Evolutionary conservation across 805 yeast species (phyloP).

Genomic region (Debaryomyces hansenii): DNA sequence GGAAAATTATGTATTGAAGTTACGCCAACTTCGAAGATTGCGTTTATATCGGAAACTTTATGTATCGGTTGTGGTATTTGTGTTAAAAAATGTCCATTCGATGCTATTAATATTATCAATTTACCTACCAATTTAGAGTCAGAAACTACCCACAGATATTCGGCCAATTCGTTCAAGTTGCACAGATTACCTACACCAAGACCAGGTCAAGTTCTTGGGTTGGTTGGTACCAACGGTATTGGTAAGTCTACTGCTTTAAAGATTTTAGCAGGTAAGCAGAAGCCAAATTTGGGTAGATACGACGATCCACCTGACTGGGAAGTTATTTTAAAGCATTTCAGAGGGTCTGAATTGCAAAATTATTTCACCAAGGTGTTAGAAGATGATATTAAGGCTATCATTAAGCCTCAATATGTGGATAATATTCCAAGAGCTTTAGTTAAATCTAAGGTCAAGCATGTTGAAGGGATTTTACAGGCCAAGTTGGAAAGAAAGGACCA

Average conservation of each 20-base stretch:
- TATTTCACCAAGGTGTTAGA: constrained; percentile 92
- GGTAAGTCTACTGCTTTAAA: constrained; percentile 97
- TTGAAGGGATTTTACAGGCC: constrained; percentile 77
- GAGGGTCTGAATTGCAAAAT: constrained; percentile 97
- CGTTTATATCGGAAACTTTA: constrained; percentile 88
- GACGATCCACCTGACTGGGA: constrained; percentile 99
- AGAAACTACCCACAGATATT: constrained; percentile 94
- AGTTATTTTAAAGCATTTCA: constrained; percentile 83
- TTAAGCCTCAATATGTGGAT: constrained; percentile 98
- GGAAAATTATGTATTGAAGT: constrained; percentile 98
- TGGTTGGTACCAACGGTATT: constrained; percentile 98
- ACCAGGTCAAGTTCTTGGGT: constrained; percentile 97
- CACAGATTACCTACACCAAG: constrained; percentile 98
- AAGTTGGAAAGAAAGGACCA: constrained; percentile 71
- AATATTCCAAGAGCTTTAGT: constrained; percentile 92
- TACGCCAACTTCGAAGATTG: constrained; percentile 83
- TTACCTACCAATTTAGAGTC: constrained; percentile 91
- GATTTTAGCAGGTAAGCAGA: constrained; percentile 95
- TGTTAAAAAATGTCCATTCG: constrained; percentile 97
- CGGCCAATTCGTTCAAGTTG: constrained; percentile 95
- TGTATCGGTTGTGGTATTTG: constrained; percentile 99
- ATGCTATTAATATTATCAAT: constrained; percentile 93
- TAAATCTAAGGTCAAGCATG: constrained; percentile 83
- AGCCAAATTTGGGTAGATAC: constrained; percentile 91
- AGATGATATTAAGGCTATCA: constrained; percentile 92